These are phyloP conservation scores for Penicillium nordicum DNA, from an alignment of 2,329 filamentous ascomycete species.

Conservation along the genomic window DNA sequence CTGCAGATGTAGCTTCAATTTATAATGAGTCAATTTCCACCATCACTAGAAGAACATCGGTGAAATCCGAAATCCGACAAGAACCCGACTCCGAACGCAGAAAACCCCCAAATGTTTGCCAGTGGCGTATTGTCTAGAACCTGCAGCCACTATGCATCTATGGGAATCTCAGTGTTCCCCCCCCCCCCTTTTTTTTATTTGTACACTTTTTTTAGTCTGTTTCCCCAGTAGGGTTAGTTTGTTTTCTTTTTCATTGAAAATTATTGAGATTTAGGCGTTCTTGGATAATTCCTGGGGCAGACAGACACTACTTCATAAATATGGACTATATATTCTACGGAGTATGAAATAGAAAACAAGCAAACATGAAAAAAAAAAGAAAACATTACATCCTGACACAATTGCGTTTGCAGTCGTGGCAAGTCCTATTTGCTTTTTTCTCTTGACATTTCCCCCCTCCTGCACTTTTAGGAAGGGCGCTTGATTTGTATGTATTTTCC, in stretches of 20 bases:
- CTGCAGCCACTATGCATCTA: conserved; percentile 10
- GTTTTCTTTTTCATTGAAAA: background rate
- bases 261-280: background rate
- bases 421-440: background rate
- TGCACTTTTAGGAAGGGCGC: background rate
- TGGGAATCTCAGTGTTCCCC: background rate
- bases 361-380: background rate
- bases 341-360: background rate
- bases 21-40: background rate
- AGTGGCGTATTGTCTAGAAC: conserved; percentile 7
- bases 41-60: background rate
- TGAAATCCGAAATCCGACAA: background rate
- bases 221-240: background rate
- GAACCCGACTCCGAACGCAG: background rate
- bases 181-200: background rate
- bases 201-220: background rate
- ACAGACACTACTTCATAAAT: background rate
- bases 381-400: conserved; percentile 6
- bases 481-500: background rate
- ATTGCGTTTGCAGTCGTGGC: background rate
- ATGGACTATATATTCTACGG: background rate
- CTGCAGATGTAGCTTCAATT: background rate
- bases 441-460: background rate
- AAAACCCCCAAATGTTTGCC: conserved; percentile 1
- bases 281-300: background rate